Evolutionary conservation across 768 basidiomycete species (phyloP), one percentile per base, ranked within the genome.

Genomic region (Chlorophyllum brunneum): DNA sequence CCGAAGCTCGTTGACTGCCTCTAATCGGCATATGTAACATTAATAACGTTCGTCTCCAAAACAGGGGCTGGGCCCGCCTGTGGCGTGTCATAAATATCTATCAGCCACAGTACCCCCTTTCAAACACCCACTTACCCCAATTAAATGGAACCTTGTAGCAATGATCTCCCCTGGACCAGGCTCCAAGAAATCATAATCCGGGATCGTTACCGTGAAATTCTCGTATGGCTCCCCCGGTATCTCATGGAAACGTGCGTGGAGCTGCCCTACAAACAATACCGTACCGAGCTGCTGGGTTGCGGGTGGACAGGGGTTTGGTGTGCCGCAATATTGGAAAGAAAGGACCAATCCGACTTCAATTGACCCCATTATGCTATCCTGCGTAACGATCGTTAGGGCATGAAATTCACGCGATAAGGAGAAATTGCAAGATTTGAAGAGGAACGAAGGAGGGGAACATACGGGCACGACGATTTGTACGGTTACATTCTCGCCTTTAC

Each of bases 291-390:
- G 38, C 7, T 49, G 51, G 20, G 41, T 49, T n/a, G 68, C 59
- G 4, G 59, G 41, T 16, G 57, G 54, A 55, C 48, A 57, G n/a
- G 61, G 56, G 22, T 40, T 54, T 2, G 59, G 56, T 3, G 58
- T 57, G 27, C 58, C 34, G 58, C 77, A 79, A 40, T 40, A 40
- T 40, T 31, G 69, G 68, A 39, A 67, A 61, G 48, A 79, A 55
- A 79, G 71, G 20, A 68, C 70, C 31, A 79, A 58, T 16, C 72
- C 75, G 3, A 76, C 71, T 54, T 78, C 75, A 42, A 61, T 66
- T n/a, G 70, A 71, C 4, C 71, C 70, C 36, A 73, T 59, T 16
- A 73, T 56, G 30, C 66, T 57, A 27, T 72, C 63, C 76, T 78
- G 39, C 8, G 26, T 16, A 39, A 23, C 41, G 41, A n/a, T n/a